phyloP scores from a whole-genome alignment of 345 rosid genomes.

The Sisymbrium irio region DNA sequence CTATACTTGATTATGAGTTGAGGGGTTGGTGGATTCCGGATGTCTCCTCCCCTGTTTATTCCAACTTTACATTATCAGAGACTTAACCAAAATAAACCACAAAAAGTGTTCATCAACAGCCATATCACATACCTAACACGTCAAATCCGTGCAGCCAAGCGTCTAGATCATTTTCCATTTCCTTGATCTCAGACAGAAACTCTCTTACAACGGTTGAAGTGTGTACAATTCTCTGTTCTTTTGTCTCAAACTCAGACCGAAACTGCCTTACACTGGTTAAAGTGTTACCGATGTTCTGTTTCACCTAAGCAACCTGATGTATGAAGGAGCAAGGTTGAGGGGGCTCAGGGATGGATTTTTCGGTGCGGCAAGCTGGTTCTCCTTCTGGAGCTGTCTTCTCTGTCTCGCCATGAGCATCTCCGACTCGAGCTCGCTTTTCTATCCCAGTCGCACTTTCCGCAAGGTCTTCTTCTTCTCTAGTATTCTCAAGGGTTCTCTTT shows the following conservation, averaged over 20 bases:
- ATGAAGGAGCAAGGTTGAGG: not conserved
- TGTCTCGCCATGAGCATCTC: not conserved
- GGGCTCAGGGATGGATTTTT: not conserved
- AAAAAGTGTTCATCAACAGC: not conserved
- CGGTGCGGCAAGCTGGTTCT: no score
- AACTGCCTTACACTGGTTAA: not conserved
- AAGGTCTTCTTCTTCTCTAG: not conserved
- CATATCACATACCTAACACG: not conserved
- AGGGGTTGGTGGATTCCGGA: not conserved
- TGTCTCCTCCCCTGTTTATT: not conserved
- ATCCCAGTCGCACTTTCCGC: not conserved
- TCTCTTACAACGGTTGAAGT: not conserved
- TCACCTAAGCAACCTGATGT: slow-evolving; percentile 3
- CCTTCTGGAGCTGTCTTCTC: not conserved
- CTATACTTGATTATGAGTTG: not conserved
- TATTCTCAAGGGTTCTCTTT: no score
- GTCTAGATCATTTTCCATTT: slow-evolving; percentile 2
- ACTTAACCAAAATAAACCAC: not conserved
- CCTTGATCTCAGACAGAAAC: not conserved
- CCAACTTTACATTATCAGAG: not conserved
- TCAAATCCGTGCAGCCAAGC: not conserved
- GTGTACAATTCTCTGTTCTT: not conserved
- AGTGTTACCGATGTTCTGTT: not conserved
- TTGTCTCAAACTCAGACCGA: not conserved
- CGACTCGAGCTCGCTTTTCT: not conserved